A percentile compares a stretch with the other conserved stretches of the same genome.
Conservation (phyloP, 768 basidiomycete genomes). For the Suillus tomentosus region DNA sequence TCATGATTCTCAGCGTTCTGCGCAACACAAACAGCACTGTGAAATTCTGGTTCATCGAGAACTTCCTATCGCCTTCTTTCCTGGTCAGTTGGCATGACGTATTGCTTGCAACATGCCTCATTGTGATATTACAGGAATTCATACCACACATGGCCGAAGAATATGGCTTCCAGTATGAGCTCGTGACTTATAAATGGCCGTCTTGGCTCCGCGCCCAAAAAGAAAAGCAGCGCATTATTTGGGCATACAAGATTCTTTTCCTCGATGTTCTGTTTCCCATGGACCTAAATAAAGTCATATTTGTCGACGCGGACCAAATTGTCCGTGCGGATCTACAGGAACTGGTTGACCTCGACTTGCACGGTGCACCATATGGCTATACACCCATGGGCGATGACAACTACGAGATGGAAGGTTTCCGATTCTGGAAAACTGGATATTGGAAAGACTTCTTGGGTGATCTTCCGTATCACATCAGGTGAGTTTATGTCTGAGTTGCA, state of each 20-base stretch:
- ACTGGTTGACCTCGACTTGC: slow-evolving; percentile 88
- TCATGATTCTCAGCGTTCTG: slow-evolving; percentile 97
- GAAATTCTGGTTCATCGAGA: slow-evolving; percentile 99
- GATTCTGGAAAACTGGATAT: slow-evolving; percentile 98
- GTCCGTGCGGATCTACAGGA: slow-evolving; percentile 96
- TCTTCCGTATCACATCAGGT: slow-evolving; percentile 95
- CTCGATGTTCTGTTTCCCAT: slow-evolving; percentile 98
- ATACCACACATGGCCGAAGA: slow-evolving; percentile 89
- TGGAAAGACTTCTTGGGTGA: slow-evolving; percentile 89
- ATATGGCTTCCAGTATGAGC: slow-evolving; percentile 94
- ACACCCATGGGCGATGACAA: slow-evolving; percentile 98
- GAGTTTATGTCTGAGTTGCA: slow-evolving; percentile 20
- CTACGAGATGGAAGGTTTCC: slow-evolving; percentile 93
- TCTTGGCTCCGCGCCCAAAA: slow-evolving; percentile 96
- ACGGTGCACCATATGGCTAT: slow-evolving; percentile 93
- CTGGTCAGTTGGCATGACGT: slow-evolving; percentile 51
- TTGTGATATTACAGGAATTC: slow-evolving; percentile 65
- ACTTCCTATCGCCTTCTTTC: slow-evolving; percentile 98
- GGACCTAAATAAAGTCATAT: slow-evolving; percentile 98
- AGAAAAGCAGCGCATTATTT: slow-evolving; percentile 98
- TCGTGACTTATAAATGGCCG: slow-evolving; percentile 99
- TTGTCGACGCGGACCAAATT: slow-evolving; percentile 98
- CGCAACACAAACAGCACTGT: slow-evolving; percentile 92
- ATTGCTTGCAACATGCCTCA: not conserved
- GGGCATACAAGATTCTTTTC: slow-evolving; percentile 99